Percentiles rank a stretch among this genome's conserved stretches.
Conservation (phyloP, 148 eudicot species). For the Rhododendron mucronatum region DNA sequence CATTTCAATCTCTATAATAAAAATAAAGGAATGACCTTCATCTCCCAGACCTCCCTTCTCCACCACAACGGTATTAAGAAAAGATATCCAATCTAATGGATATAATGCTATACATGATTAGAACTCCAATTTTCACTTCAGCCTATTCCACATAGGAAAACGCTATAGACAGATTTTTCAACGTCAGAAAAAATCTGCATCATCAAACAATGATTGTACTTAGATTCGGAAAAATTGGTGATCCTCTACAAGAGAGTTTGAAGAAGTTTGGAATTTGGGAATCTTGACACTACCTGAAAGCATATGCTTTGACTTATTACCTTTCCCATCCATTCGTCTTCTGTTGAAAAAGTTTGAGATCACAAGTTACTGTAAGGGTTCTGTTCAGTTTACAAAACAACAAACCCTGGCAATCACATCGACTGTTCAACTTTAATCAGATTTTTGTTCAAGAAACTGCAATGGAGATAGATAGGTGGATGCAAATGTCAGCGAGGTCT, state of each 20-base stretch:
- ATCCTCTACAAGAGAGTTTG: neutral
- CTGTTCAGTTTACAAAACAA: neutral
- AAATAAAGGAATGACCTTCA: neutral
- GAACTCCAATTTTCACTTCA: neutral
- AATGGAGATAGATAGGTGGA: neutral
- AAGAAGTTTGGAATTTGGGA: neutral
- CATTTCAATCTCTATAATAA: neutral
- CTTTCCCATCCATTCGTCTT: neutral
- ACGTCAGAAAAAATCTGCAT: too few relatives aligned
- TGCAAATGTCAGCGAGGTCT: neutral
- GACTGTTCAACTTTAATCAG: neutral
- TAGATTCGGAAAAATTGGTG: neutral
- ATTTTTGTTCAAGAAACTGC: neutral
- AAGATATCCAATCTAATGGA: neutral
- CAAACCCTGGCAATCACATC: neutral
- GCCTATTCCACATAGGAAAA: neutral
- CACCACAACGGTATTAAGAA: neutral
- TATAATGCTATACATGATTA: neutral
- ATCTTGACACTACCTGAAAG: neutral
- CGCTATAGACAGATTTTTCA: too few relatives aligned
- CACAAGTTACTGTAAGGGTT: neutral
- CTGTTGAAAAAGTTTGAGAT: neutral
- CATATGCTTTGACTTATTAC: neutral
- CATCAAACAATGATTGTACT: neutral
- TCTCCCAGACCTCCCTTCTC: neutral